Base-by-base conservation (phyloP, 345 rosid species). In the Melastoma malabathricum region DNA sequence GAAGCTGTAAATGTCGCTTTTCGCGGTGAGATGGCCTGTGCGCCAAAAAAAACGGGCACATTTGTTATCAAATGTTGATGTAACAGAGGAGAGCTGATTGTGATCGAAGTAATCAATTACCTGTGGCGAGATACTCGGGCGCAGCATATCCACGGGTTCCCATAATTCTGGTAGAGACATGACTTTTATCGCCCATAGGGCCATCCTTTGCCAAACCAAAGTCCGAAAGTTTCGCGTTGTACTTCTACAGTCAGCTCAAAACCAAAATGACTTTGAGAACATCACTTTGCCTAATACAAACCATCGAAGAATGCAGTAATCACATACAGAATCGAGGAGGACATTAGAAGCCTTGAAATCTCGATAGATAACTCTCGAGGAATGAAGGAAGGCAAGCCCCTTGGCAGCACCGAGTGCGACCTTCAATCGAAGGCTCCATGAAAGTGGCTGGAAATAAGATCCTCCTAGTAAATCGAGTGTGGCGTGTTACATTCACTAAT, bases 1-100 rank as follows among this genome's bases (percentile, higher is more conserved):
- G 0, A 75, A 93, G 76, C 99, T 85, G 59, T 82, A 93, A 48
- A 93, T 94, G 59, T 88, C 97, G 47, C 95, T 88, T 78, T 63
- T 84, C 17, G 83, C 59, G 54, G 86, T 79, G 62, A 93, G 65
- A 68, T 93, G 99, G 29, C 98, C 98, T 92, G 45, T 29, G 38
- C n/a, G n/a, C n/a, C 38, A 29, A 10, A 1, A 29, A 29, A 29
- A 29, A 29, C 38, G 38, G 38, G 38, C 8, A 29, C 38, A 29
- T 29, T 29, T 10, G 38, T n/a, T n/a, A n/a, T 29, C 38, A 29
- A 29, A 29, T 5, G 38, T 5, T n/a, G n/a, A n/a, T n/a, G n/a
- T n/a, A 27, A 27, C 38, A 29, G 38, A 29, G 38, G 38, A 29
- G 38, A 29, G 2, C 5, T 6, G 31, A 27, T 27, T 6, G 31